Conservation (phyloP, 1,284 basidiomycete species). For the Rhodofomes roseus region DNA sequence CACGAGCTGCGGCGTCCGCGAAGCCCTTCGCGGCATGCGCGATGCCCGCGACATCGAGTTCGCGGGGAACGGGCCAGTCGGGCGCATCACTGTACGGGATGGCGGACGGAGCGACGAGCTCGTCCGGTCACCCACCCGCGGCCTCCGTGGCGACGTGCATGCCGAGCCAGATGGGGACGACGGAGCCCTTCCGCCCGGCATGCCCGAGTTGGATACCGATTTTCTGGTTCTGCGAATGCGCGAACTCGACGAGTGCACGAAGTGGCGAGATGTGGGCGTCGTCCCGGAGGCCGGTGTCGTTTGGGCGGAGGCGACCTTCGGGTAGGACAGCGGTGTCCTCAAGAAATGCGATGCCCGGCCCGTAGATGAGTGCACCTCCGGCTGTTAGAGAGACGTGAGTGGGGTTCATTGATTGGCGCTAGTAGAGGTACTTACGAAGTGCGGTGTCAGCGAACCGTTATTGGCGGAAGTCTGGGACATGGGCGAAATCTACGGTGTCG, state of each 20-base stretch:
- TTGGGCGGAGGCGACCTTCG: conserved; percentile 70
- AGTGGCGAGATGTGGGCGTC: conserved; percentile 65
- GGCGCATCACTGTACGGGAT: background rate
- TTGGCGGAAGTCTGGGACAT: conserved; percentile 1
- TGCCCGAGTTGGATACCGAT: conserved; percentile 82
- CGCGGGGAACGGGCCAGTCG: conserved; percentile 36
- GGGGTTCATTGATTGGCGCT: background rate
- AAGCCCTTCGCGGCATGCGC: conserved; percentile 44
- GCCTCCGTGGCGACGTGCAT: conserved; percentile 26
- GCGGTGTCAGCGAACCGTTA: conserved; percentile 1
- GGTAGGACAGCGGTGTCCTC: conserved; percentile 71
- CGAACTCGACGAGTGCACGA: conserved; percentile 62
- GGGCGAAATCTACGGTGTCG: conserved; percentile 2
- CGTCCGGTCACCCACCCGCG: conserved; percentile 60
- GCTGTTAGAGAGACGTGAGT: background rate
- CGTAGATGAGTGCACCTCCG: conserved; percentile 30
- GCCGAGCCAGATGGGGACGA: conserved; percentile 56
- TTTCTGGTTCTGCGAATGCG: conserved; percentile 56
- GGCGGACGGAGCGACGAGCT: conserved; percentile 20
- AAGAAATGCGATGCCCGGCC: conserved; percentile 52
- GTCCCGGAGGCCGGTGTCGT: conserved; percentile 50
- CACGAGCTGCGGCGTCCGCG: conserved; percentile 40
- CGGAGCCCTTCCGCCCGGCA: conserved; percentile 71
- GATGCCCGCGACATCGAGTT: conserved; percentile 46
- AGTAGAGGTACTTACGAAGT: background rate